These are phyloP conservation scores for Fusarium sp. DNA, from an alignment of 2,329 filamentous ascomycete genomes.

Conservation along the genomic window DNA sequence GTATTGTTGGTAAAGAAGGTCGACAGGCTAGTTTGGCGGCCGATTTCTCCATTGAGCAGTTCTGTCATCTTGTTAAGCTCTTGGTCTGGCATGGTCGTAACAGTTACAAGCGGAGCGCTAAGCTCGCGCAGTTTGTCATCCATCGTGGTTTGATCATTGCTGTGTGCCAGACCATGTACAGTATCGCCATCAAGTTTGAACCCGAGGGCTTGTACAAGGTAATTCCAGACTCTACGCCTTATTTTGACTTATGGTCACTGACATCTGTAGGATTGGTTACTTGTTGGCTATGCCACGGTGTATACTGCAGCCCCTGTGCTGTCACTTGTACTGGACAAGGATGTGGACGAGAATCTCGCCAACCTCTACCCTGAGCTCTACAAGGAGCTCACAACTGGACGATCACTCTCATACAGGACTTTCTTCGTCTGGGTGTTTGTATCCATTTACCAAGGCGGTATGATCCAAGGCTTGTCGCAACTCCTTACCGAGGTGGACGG, in stretches of 20 bases:
- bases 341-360: slow-evolving; percentile 93
- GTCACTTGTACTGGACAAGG: slow-evolving; percentile 91
- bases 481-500: slow-evolving; percentile 84
- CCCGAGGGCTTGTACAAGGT: slow-evolving; percentile 92
- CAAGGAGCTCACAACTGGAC: slow-evolving; percentile 92
- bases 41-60: slow-evolving; percentile 96
- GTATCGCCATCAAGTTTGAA: slow-evolving; percentile 91
- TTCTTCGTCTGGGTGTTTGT: slow-evolving; percentile 98
- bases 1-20: slow-evolving; percentile 98
- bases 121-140: slow-evolving; percentile 97
- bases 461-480: slow-evolving; percentile 96
- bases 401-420: slow-evolving; percentile 88
- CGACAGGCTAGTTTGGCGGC: slow-evolving; percentile 94
- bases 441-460: slow-evolving; percentile 92
- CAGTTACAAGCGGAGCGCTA: slow-evolving; percentile 94
- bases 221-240: slow-evolving; percentile 10
- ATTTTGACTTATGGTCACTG: slow-evolving; percentile 26
- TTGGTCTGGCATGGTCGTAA: slow-evolving; percentile 99
- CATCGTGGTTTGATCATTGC: slow-evolving; percentile 95
- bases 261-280: slow-evolving; percentile 80
- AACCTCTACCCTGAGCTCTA: slow-evolving; percentile 98
- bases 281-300: slow-evolving; percentile 95
- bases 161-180: slow-evolving; percentile 97
- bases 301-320: slow-evolving; percentile 96
- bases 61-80: slow-evolving; percentile 93